Percentiles rank a stretch among this genome's conserved stretches.
phyloP scores from a whole-genome alignment of 495 filamentous ascomycete species.

The Penicillium waksmanii region DNA sequence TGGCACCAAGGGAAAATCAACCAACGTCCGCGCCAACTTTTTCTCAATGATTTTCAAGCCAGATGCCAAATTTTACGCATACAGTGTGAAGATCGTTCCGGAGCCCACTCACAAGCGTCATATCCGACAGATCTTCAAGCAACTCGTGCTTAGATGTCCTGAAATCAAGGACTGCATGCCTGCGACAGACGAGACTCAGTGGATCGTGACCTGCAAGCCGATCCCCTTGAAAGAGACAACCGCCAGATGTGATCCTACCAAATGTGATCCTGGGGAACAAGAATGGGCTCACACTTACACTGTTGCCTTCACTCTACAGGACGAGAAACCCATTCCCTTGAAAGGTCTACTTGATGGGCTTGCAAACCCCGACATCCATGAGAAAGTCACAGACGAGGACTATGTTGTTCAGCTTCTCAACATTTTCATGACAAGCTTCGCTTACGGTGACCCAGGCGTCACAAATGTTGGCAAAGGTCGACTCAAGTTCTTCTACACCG shows the following conservation, averaged over 20 bases:
- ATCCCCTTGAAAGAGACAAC: not conserved
- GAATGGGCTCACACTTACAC: too few relatives aligned
- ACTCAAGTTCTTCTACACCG: constrained; percentile 29
- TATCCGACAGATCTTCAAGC: constrained; percentile 10
- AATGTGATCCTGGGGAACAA: not conserved
- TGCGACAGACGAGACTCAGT: constrained; percentile 21
- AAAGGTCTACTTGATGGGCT: not conserved
- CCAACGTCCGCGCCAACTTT: constrained; percentile 51
- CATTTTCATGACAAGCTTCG: constrained; percentile 41
- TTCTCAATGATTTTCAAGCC: constrained; percentile 34
- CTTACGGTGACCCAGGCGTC: constrained; percentile 20
- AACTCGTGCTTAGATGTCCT: constrained; percentile 4
- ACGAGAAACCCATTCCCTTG: not conserved
- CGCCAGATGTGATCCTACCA: not conserved
- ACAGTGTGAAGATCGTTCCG: constrained; percentile 15
- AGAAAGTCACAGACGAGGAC: constrained; percentile 2
- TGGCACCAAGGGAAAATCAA: constrained; percentile 39
- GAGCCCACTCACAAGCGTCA: constrained; percentile 10
- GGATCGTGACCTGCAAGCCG: constrained; percentile 14
- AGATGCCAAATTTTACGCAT: constrained; percentile 11
- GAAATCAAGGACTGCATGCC: not conserved
- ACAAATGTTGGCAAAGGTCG: constrained; percentile 17
- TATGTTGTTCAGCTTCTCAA: constrained; percentile 49
- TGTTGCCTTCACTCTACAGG: not conserved
- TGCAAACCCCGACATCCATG: not conserved